A percentile compares a stretch with the other conserved stretches of the same genome.
These are phyloP conservation scores for Dendrocalamus latiflorus DNA, from an alignment of 202 grass and related monocot species.

Conservation along the genomic window DNA sequence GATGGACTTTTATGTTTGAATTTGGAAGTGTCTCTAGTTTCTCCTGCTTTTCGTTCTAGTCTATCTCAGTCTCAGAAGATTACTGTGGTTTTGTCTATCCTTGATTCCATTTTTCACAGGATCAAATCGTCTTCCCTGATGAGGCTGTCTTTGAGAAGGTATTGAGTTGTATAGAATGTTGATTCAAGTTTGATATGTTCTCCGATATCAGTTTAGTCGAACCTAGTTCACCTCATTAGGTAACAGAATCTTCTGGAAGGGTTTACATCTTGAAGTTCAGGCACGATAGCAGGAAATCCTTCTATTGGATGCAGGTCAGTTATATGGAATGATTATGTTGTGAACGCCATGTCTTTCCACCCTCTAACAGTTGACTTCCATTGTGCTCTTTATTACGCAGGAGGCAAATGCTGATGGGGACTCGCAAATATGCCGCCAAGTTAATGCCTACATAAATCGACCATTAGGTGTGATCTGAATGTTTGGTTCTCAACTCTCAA, in stretches of 20 bases:
- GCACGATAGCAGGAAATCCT: slow-evolving; percentile 75
- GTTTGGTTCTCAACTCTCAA: neutral
- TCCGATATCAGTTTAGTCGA: neutral
- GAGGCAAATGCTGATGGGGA: slow-evolving; percentile 74
- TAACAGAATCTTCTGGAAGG: slow-evolving; percentile 71
- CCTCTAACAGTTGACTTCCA: neutral
- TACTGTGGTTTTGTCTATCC: slow-evolving; percentile 30
- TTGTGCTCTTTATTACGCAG: slow-evolving; percentile 31
- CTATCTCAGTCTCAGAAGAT: slow-evolving; percentile 23
- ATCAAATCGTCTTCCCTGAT: slow-evolving; percentile 92
- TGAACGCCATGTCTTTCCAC: neutral
- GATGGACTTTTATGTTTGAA: slow-evolving; percentile 16
- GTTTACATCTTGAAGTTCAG: slow-evolving; percentile 97
- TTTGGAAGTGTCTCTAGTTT: slow-evolving; percentile 10
- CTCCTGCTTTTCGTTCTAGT: slow-evolving; percentile 19
- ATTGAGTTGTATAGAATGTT: slow-evolving; percentile 3
- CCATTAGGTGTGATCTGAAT: slow-evolving; percentile 64
- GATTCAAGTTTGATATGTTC: slow-evolving; percentile 3
- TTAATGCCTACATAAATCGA: slow-evolving; percentile 75
- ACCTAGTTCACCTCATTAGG: slow-evolving; percentile 52
- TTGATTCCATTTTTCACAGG: slow-evolving; percentile 62
- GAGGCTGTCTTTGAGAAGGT: slow-evolving; percentile 98
- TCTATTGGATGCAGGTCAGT: slow-evolving; percentile 97
- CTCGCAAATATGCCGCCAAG: slow-evolving; percentile 57
- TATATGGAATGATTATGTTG: neutral